A percentile compares a stretch with the other conserved stretches of the same genome.
Evolutionary conservation across 176 grass and related monocot species (phyloP).

Genomic region (Leersia perrieri): DNA sequence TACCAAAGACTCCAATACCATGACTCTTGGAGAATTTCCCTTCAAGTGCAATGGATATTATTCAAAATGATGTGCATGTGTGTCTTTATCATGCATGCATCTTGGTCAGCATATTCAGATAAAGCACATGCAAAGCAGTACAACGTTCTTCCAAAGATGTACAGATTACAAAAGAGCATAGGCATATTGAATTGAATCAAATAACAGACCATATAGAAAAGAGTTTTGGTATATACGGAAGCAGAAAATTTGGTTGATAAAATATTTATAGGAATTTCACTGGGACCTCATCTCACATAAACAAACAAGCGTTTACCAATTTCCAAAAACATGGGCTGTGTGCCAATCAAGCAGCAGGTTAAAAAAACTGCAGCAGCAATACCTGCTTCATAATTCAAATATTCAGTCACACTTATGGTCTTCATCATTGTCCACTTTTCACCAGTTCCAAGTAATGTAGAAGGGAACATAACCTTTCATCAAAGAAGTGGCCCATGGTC

Average conservation of each 20-base stretch:
- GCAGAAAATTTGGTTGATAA: not conserved
- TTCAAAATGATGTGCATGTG: constrained; percentile 16
- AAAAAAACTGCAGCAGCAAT: constrained; percentile 5
- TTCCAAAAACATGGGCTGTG: not conserved
- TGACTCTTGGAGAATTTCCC: constrained; percentile 95
- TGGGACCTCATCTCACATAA: constrained; percentile 1
- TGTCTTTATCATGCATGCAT: constrained; percentile 10
- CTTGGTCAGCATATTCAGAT: not conserved
- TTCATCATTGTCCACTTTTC: constrained; percentile 99
- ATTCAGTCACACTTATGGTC: constrained; percentile 96
- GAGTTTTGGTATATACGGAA: constrained; percentile 4
- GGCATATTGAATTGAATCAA: constrained; percentile 5
- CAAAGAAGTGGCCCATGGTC: constrained; percentile 13
- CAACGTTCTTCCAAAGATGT: not conserved
- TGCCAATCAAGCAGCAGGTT: not conserved
- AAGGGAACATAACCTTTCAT: constrained; percentile 92
- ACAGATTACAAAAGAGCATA: not conserved
- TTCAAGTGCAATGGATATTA: constrained; percentile 28
- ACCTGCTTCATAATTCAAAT: constrained; percentile 99
- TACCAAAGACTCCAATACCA: constrained; percentile 96
- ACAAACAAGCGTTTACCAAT: constrained; percentile 3
- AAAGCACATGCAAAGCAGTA: constrained; percentile 6
- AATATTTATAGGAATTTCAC: not conserved
- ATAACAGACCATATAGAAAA: not conserved
- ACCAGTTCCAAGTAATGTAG: constrained; percentile 85